Conservation (phyloP, 2,329 filamentous ascomycete species). For the Westerdykella sp. region DNA sequence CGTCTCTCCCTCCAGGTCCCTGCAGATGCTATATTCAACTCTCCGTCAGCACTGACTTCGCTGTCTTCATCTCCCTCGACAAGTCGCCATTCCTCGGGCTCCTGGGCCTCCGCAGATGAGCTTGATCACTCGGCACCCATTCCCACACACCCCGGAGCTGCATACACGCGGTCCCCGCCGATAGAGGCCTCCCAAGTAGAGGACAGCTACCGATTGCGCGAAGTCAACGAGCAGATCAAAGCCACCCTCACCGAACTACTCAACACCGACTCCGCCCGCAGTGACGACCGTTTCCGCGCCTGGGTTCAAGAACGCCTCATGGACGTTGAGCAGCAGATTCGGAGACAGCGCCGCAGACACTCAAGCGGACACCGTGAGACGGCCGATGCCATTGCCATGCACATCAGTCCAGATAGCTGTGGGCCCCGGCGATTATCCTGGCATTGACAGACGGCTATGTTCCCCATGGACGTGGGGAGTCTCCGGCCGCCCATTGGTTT, state of each 20-base stretch:
- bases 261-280: conserved; percentile 47
- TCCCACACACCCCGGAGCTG: conserved; percentile 20
- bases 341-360: conserved; percentile 37
- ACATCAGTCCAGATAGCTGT: conserved; percentile 9
- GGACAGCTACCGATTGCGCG: conserved; percentile 43
- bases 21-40: conserved; percentile 26
- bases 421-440: no score
- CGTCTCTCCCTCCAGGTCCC: conserved; percentile 35
- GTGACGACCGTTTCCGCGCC: conserved; percentile 40
- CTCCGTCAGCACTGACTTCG: conserved; percentile 33
- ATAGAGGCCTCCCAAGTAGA: conserved; percentile 30
- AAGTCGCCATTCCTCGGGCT: conserved; percentile 9
- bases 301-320: conserved; percentile 51
- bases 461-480: no score
- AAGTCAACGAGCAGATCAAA: conserved; percentile 50
- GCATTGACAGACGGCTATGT: no score
- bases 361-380: conserved; percentile 31
- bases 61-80: conserved; percentile 27
- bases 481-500: no score
- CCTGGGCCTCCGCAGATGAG: conserved; percentile 7
- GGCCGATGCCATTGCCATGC: conserved; percentile 32
- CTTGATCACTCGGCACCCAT: conserved; percentile 20
- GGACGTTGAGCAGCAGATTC: conserved; percentile 49
- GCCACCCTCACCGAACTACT: conserved; percentile 49
- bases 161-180: conserved; percentile 12